These are phyloP conservation scores for Sugiyamaella grinbergsii DNA, from an alignment of 1,139 yeast genomes.

Conservation along the genomic window DNA sequence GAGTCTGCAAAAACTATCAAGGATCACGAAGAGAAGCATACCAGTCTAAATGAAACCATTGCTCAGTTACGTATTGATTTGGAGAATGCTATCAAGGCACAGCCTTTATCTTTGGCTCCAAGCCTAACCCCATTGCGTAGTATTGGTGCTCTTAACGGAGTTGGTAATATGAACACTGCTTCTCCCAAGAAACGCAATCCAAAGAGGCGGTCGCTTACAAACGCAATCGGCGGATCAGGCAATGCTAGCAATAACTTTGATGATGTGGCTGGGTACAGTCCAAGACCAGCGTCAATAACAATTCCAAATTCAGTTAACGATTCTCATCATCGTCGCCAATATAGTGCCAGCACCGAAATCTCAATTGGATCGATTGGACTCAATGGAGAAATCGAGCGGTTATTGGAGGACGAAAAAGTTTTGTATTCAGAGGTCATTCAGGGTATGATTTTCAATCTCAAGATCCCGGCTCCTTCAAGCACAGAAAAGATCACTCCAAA, in stretches of 20 bases:
- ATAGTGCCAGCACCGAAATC: slow-evolving; percentile 34
- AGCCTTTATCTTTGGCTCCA: slow-evolving; percentile 39
- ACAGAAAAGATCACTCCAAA: slow-evolving; percentile 80
- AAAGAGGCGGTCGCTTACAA: slow-evolving; percentile 40
- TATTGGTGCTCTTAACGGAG: slow-evolving; percentile 21
- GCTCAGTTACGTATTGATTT: slow-evolving; percentile 69
- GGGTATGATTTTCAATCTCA: slow-evolving; percentile 84
- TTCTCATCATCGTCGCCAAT: slow-evolving; percentile 32
- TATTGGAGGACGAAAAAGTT: slow-evolving; percentile 74
- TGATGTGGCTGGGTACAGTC: slow-evolving; percentile 37
- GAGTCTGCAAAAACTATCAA: slow-evolving; percentile 37
- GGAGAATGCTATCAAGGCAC: slow-evolving; percentile 47
- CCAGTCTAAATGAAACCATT: slow-evolving; percentile 59
- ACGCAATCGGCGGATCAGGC: slow-evolving; percentile 28
- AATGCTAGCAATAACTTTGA: slow-evolving; percentile 22
- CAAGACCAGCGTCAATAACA: slow-evolving; percentile 43
- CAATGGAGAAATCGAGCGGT: slow-evolving; percentile 45
- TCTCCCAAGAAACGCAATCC: slow-evolving; percentile 38
- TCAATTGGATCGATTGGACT: slow-evolving; percentile 37
- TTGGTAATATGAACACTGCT: slow-evolving; percentile 15
- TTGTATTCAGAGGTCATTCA: slow-evolving; percentile 84
- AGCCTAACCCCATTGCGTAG: slow-evolving; percentile 34
- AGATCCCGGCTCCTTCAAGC: slow-evolving; percentile 82
- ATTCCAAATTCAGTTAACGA: slow-evolving; percentile 28
- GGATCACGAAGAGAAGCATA: slow-evolving; percentile 38